A percentile compares a stretch with the other conserved stretches of the same genome.
These are phyloP conservation scores for Immersiporthe knoxdaviesiana DNA, from an alignment of 2,329 filamentous ascomycete species.

Conservation along the genomic window DNA sequence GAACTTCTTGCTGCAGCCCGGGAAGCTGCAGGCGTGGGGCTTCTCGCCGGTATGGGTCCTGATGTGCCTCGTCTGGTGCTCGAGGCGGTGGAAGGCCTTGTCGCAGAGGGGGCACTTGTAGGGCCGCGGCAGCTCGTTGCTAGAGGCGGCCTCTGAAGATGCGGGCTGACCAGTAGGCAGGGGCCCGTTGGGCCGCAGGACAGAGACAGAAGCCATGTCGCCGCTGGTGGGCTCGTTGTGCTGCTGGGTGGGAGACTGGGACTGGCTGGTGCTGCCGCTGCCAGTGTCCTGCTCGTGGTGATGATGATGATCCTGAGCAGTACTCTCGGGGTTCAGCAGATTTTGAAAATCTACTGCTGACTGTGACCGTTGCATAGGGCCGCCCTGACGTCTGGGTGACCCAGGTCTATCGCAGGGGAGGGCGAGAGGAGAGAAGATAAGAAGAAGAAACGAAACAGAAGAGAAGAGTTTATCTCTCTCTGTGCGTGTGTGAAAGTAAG, in stretches of 20 bases:
- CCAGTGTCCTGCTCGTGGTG: constrained; percentile 29
- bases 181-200: constrained; percentile 66
- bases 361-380: constrained; percentile 76
- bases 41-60: constrained; percentile 98
- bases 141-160: constrained; percentile 50
- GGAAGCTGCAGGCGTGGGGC: constrained; percentile 93
- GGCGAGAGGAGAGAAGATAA: not conserved
- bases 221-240: constrained; percentile 37
- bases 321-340: constrained; percentile 68
- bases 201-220: constrained; percentile 59
- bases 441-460: too few species aligned
- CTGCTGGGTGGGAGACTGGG: constrained; percentile 37
- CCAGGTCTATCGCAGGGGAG: constrained; percentile 17
- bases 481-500: not conserved
- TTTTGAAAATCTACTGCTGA: constrained; percentile 76
- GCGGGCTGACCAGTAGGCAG: constrained; percentile 63
- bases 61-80: constrained; percentile 91
- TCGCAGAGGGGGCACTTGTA: constrained; percentile 99
- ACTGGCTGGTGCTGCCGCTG: constrained; percentile 31
- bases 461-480: not conserved
- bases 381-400: constrained; percentile 36
- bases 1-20: constrained; percentile 90
- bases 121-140: constrained; percentile 80
- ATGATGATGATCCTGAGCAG: constrained; percentile 29
- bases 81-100: constrained; percentile 96